phyloP scores from a whole-genome alignment of 2,329 filamentous ascomycete genomes.

The Bipolaris oryzae region DNA sequence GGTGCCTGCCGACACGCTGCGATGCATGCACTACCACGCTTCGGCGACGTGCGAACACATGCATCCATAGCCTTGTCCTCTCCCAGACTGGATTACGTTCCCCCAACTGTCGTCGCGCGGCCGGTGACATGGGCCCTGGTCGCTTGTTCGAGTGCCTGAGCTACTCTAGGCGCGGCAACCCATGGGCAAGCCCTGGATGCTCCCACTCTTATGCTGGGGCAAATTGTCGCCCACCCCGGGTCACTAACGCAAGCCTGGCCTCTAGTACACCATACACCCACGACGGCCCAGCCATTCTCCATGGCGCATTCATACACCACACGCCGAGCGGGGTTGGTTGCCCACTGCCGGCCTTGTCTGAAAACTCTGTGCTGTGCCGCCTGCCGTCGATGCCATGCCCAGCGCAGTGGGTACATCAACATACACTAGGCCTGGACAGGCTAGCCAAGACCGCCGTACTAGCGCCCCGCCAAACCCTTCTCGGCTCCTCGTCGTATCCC shows the following conservation, averaged over 20 bases:
- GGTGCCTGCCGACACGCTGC: neutral
- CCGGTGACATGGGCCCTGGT: slow-evolving; percentile 20
- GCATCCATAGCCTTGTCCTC: slow-evolving; percentile 1
- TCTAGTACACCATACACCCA: neutral
- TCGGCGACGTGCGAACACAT: neutral
- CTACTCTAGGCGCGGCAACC: slow-evolving; percentile 16
- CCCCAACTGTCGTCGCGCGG: slow-evolving; percentile 15
- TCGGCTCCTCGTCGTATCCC: slow-evolving; percentile 19
- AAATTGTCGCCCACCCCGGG: slow-evolving; percentile 18
- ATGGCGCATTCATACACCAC: slow-evolving; percentile 23
- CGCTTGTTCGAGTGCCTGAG: slow-evolving; percentile 13
- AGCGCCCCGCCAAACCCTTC: slow-evolving; percentile 23
- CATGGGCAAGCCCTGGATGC: neutral
- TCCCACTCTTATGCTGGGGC: slow-evolving; percentile 17
- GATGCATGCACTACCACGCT: slow-evolving; percentile 5
- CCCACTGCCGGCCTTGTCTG: slow-evolving; percentile 21
- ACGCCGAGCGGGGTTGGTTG: slow-evolving; percentile 34
- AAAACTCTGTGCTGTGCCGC: slow-evolving; percentile 43
- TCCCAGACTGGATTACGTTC: slow-evolving; percentile 25
- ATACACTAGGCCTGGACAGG: slow-evolving; percentile 17
- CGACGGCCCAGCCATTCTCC: slow-evolving; percentile 1
- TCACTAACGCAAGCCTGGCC: slow-evolving; percentile 16
- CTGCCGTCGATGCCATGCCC: slow-evolving; percentile 34
- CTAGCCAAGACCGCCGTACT: slow-evolving; percentile 27
- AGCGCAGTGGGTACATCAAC: slow-evolving; percentile 27